phyloP scores from a whole-genome alignment of 257 asterid genomes.

The Haberlea rhodopensis region DNA sequence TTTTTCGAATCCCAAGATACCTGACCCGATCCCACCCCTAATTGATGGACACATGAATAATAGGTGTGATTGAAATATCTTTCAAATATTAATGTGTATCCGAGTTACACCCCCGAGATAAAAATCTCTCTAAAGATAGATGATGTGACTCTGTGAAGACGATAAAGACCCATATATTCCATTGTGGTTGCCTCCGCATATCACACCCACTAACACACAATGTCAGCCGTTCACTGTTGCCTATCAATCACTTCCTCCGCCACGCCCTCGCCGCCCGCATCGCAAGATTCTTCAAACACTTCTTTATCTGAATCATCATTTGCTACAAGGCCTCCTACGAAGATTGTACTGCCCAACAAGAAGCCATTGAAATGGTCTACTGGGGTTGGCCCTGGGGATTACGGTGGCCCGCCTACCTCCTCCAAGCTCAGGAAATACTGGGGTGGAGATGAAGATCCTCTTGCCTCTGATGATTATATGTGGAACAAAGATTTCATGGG shows the following conservation, averaged over 20 bases:
- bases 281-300: slow-evolving; percentile 47
- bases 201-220: slow-evolving; percentile 22
- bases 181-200: too few relatives aligned
- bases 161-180: too few relatives aligned
- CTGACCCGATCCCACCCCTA: too few relatives aligned
- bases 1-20: too few relatives aligned
- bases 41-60: too few relatives aligned
- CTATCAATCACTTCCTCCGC: slow-evolving; percentile 69
- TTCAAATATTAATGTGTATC: too few relatives aligned
- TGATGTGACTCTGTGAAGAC: too few relatives aligned
- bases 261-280: slow-evolving; percentile 47
- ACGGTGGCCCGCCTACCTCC: slow-evolving; percentile 88
- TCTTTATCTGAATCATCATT: slow-evolving; percentile 35
- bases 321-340: slow-evolving; percentile 51
- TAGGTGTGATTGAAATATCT: too few relatives aligned
- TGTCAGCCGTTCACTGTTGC: slow-evolving; percentile 56
- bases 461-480: slow-evolving; percentile 69
- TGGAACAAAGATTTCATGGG: slow-evolving; percentile 96
- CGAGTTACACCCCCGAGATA: too few relatives aligned
- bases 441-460: slow-evolving; percentile 87
- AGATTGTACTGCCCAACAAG: slow-evolving; percentile 72
- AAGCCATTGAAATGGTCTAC: slow-evolving; percentile 91
- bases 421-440: slow-evolving; percentile 88
- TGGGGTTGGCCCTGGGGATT: slow-evolving; percentile 89
- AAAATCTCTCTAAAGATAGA: too few relatives aligned